phyloP scores from a whole-genome alignment of 169 alveolate genomes.

The Cryptosporidium felis region DNA sequence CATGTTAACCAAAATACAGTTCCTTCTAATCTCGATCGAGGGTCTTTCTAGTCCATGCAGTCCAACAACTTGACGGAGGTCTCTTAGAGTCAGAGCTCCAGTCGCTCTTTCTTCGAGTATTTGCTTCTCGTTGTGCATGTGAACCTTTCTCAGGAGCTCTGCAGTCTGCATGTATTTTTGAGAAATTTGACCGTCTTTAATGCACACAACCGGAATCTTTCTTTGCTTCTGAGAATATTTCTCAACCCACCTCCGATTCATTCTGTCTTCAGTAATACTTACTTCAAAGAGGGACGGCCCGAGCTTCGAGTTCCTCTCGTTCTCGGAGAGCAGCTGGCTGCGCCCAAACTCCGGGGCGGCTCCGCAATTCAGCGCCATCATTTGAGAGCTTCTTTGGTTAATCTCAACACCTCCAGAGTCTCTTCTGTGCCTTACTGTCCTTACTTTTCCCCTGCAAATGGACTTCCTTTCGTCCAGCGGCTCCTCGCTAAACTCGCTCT shows the following conservation, averaged over 20 bases:
- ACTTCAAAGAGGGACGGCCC: neutral
- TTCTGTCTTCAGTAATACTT: neutral
- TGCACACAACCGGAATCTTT: slow-evolving; percentile 59
- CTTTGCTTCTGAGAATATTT: slow-evolving; percentile 58
- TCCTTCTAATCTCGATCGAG: slow-evolving; percentile 67
- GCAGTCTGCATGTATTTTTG: slow-evolving; percentile 61
- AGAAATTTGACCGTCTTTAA: slow-evolving; percentile 44
- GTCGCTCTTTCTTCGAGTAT: slow-evolving; percentile 52
- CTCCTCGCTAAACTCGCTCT: too few relatives aligned
- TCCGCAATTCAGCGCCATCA: too few relatives aligned
- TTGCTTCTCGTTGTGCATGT: slow-evolving; percentile 56
- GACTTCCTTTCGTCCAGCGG: too few relatives aligned
- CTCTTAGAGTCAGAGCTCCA: slow-evolving; percentile 66
- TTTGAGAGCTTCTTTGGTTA: too few relatives aligned
- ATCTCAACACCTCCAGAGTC: too few relatives aligned
- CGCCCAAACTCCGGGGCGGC: too few relatives aligned
- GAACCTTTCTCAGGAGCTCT: slow-evolving; percentile 60
- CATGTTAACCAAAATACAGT: slow-evolving; percentile 64
- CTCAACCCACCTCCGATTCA: slow-evolving; percentile 42
- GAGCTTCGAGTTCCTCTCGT: too few relatives aligned
- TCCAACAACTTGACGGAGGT: slow-evolving; percentile 65
- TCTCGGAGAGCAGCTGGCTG: too few relatives aligned
- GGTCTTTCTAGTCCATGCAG: slow-evolving; percentile 65
- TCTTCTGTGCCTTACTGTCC: too few relatives aligned
- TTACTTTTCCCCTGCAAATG: too few relatives aligned